phyloP scores from a whole-genome alignment of 1,284 basidiomycete species.

The Puccinia horiana region DNA sequence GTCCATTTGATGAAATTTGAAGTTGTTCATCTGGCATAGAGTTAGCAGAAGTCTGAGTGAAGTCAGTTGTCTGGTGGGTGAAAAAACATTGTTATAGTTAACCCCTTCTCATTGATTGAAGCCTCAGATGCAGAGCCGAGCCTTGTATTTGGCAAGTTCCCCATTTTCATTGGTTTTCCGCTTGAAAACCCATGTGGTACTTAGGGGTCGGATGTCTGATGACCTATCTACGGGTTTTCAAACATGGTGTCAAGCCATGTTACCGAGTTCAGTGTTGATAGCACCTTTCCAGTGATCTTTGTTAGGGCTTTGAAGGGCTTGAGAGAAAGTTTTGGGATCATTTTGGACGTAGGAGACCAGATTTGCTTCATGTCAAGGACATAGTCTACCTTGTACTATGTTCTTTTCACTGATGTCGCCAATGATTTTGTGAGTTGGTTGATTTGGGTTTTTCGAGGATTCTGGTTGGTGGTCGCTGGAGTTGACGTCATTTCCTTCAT shows the following conservation, averaged over 20 bases:
- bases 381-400: neutral
- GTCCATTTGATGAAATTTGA: too few species aligned
- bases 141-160: neutral
- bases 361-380: neutral
- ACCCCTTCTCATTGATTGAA: constrained; percentile 1
- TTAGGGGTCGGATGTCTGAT: neutral
- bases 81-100: neutral
- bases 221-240: neutral
- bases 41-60: too few species aligned
- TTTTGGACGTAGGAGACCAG: constrained; percentile 2
- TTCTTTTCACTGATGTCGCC: neutral
- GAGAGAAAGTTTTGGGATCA: neutral
- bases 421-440: neutral
- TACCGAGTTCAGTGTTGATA: neutral
- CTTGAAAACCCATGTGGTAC: neutral
- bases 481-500: too few species aligned
- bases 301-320: neutral
- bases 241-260: neutral
- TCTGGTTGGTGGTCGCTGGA: too few species aligned
- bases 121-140: too few species aligned
- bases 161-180: constrained; percentile 21
- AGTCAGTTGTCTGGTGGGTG: neutral
- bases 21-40: too few species aligned
- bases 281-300: neutral
- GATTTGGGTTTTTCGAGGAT: too few species aligned